phyloP scores from a whole-genome alignment of 257 asterid species.

The Solanum pinnatisectum region DNA sequence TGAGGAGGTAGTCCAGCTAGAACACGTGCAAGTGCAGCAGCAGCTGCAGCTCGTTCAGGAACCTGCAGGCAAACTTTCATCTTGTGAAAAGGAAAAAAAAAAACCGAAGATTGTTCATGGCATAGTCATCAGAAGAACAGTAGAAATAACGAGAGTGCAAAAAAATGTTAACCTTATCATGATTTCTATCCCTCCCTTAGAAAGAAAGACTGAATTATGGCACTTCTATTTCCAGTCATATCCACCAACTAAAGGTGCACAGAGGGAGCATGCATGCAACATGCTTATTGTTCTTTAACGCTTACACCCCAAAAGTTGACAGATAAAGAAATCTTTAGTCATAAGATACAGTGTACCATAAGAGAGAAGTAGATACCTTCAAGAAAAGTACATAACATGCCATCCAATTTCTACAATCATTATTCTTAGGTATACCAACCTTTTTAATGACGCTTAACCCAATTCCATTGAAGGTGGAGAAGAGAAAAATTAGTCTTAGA shows the following conservation, averaged over 20 bases:
- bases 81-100: background rate
- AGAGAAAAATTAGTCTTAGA: background rate
- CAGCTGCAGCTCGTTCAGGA: conserved; percentile 98
- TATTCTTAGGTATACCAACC: background rate
- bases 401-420: background rate
- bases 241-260: background rate
- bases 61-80: conserved; percentile 32
- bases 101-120: background rate
- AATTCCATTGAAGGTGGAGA: background rate
- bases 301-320: background rate
- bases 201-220: background rate
- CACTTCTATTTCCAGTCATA: background rate
- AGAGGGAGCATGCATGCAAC: background rate
- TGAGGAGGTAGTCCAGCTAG: conserved; percentile 93
- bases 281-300: background rate
- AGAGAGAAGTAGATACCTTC: background rate
- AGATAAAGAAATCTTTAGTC: background rate
- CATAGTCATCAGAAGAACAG: background rate
- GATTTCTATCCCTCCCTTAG: background rate
- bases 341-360: background rate
- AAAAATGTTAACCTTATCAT: background rate
- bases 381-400: background rate
- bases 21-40: conserved; percentile 94
- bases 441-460: background rate
- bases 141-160: background rate